Evolutionary conservation across 495 filamentous ascomycete genomes (phyloP).

Genomic region (Trichocladium uniseriatum): DNA sequence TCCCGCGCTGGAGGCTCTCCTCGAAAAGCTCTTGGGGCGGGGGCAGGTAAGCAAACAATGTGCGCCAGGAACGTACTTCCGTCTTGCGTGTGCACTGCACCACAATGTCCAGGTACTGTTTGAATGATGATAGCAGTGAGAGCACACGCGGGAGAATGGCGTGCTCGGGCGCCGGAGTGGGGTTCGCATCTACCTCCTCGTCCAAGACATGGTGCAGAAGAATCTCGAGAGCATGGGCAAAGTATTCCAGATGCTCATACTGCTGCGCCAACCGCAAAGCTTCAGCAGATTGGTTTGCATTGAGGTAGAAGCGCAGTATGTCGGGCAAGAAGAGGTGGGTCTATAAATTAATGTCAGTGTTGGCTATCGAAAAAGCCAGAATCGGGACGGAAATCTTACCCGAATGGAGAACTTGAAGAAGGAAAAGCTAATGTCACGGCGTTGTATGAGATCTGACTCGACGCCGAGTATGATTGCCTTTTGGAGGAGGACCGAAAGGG

Average conservation of each 20-base stretch:
- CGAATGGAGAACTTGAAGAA: constrained; percentile 76
- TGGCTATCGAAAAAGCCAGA: background rate
- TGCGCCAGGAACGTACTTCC: constrained; percentile 88
- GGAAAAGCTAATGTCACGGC: constrained; percentile 80
- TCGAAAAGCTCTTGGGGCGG: constrained; percentile 87
- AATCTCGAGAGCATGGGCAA: constrained; percentile 85
- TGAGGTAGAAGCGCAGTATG: constrained; percentile 67
- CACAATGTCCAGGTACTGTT: constrained; percentile 84
- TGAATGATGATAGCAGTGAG: constrained; percentile 81
- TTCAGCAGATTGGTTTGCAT: constrained; percentile 58
- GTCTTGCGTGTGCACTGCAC: constrained; percentile 98
- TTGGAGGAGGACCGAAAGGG: constrained; percentile 70
- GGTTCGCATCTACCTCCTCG: constrained; percentile 70
- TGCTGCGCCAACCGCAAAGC: constrained; percentile 70
- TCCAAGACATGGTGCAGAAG: constrained; percentile 90
- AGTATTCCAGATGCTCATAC: constrained; percentile 79
- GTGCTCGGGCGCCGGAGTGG: constrained; percentile 52
- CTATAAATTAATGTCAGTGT: constrained; percentile 31
- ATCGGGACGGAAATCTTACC: constrained; percentile 36
- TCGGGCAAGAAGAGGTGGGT: constrained; percentile 87
- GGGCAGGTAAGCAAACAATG: constrained; percentile 81
- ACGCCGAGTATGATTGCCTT: constrained; percentile 86
- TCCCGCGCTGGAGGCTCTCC: constrained; percentile 69
- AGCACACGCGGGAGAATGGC: constrained; percentile 81
- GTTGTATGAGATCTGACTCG: constrained; percentile 84